These are phyloP conservation scores for Atkinsonella hypoxylon DNA, from an alignment of 2,329 filamentous ascomycete genomes.

Conservation along the genomic window DNA sequence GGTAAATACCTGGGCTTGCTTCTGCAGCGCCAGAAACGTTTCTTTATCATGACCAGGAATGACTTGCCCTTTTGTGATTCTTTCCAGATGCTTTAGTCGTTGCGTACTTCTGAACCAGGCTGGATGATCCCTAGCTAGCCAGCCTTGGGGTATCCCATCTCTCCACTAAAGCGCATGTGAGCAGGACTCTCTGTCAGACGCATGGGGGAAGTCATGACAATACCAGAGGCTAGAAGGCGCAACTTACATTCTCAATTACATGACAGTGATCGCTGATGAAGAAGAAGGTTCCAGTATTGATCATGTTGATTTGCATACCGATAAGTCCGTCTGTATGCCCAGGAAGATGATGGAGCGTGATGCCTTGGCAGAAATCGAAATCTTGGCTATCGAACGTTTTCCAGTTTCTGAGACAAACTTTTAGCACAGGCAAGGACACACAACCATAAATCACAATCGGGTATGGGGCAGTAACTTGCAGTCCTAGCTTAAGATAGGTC, in stretches of 20 bases:
- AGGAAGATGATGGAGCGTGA: conserved; percentile 12
- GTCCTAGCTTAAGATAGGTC: conserved; percentile 9
- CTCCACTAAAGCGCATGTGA: conserved; percentile 10
- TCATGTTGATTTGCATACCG: conserved; percentile 21
- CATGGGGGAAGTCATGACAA: too few species aligned
- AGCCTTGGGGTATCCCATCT: conserved; percentile 18
- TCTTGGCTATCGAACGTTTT: conserved; percentile 11
- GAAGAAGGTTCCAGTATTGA: conserved; percentile 19
- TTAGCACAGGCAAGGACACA: too few species aligned
- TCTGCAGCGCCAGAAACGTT: not conserved
- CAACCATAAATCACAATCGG: too few species aligned
- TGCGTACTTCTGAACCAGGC: conserved; percentile 21
- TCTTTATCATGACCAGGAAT: conserved; percentile 12
- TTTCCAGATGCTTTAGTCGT: conserved; percentile 16
- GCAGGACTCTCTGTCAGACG: too few species aligned
- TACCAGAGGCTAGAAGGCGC: not conserved
- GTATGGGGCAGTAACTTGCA: not conserved
- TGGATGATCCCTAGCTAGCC: conserved; percentile 20
- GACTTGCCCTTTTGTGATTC: conserved; percentile 8
- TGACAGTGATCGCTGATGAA: conserved; percentile 22
- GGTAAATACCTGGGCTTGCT: conserved; percentile 1
- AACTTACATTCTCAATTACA: conserved; percentile 10
- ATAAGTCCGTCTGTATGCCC: conserved; percentile 16
- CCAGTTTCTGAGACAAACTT: conserved; percentile 9
- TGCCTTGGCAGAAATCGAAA: conserved; percentile 12